Evolutionary conservation across 108 stramenopile genomes (phyloP), one percentile per base, ranked within the genome.

Genomic region (Aurantiochytrium sp.): DNA sequence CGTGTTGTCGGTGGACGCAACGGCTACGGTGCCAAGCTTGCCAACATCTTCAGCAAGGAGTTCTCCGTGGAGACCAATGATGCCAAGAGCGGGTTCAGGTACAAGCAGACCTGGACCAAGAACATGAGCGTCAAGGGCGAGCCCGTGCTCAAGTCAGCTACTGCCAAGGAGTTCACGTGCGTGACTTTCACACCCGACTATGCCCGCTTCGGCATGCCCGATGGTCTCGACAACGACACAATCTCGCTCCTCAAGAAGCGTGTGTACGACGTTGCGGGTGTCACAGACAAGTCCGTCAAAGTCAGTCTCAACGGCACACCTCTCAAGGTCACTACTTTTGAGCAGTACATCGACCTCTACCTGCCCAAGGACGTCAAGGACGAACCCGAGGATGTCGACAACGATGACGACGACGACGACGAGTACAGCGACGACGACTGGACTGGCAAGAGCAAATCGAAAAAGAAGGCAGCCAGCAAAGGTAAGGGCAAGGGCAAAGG

Each of bases 1-100:
- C 96, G 97, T 92, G 89, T 97, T 21, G 99, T 98, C 1, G 99
- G 99, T 4, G 99, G 99, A 19, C 95, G 99, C 10, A 98, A 99
- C 92, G 99, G 99, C 44, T 99, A 98, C 91, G 99, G 99, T 23
- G 99, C 98, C 47, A 99, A 99, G 93, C 93, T 99, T 58, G 97
- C 99, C 58, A 99, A 99, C 93, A 98, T 99, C 88, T 99, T 99
- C 93, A 96, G 96, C 28, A 96, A 93, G 5, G 58, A 91, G 58
- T 95, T 95, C 89, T 92, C 93, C 71, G 95, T 98, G 4, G 98
- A 99, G 91, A 98, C 98, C 59, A 91, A 95, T 19, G 99, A 99
- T 90, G 87, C 94, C 0, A 59, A 91, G 14, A 47, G 89, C 59
- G 97, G 97, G 0, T 87, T 94, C 87, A 94, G 93, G 57, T 99